Evolutionary conservation across 1,284 basidiomycete species (phyloP), one percentile per base, ranked within the genome.

Genomic region (Violaceomyces palustris): DNA sequence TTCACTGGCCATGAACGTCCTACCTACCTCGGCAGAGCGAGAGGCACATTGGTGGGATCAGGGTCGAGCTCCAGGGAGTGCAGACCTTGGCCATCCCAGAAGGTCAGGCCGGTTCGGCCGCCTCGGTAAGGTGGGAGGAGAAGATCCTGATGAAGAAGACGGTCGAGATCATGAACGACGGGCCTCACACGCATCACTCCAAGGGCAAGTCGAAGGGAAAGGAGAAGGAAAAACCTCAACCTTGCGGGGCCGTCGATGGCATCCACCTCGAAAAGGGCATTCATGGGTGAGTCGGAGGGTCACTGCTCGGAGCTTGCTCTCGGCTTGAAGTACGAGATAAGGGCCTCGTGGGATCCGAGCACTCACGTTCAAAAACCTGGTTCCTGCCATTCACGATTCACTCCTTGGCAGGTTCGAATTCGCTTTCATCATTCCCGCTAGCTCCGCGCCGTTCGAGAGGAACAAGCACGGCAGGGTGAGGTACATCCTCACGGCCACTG

Each of bases 381-480:
- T n/a, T n/a, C n/a, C n/a, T n/a, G n/a, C n/a, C n/a, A n/a, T n/a
- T n/a, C 17, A 15, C 28, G 11, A 3, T 30, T 18, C 34, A 49
- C 35, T n/a, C n/a, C n/a, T n/a, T n/a, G n/a, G n/a, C n/a, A n/a
- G n/a, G 31, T 72, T 73, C 38, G 67, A 72, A 38, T 72, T 72
- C 35, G 55, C 66, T 22, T 69, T 72, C 45, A 67, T 73, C 47
- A 55, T 72, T 19, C 69, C 70, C 1, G 67, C 70, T 11, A 67
- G 63, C 29, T 48, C 54, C 1, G 37, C 70, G 10, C 65, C 70
- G 9, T 72, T 64, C 28, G 67, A 72, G 58, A 58, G 70, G 10
- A 58, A 50, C 47, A 56, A 59, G 53, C 57, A 73, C 33, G 70
- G 67, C 10, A 59, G 67, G 10, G 59, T 69, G 14, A 54, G 64